Percentiles rank a stretch among this genome's conserved stretches.
Conservation (phyloP, 805 yeast species). For the Torulaspora maleeae region DNA sequence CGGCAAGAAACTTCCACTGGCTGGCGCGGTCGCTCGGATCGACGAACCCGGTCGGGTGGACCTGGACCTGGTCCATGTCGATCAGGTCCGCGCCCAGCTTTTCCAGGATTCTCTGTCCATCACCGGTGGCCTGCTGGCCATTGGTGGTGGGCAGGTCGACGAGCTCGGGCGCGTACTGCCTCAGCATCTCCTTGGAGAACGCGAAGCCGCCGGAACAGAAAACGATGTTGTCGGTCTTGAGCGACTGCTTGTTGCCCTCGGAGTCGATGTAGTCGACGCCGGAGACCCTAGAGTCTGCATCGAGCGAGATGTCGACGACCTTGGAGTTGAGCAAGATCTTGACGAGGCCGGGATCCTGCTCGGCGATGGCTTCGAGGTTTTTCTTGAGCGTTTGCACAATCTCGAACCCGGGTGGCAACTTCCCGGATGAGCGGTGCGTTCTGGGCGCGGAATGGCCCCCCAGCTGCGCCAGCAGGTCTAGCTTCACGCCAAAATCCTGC, state of each 20-base stretch:
- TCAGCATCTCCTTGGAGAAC: slow-evolving; percentile 37
- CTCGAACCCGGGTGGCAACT: slow-evolving; percentile 57
- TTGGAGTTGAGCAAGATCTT: slow-evolving; percentile 40
- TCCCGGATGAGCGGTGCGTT: slow-evolving; percentile 70
- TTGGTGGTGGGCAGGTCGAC: slow-evolving; percentile 50
- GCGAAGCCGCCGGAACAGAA: slow-evolving; percentile 61
- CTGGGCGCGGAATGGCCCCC: slow-evolving; percentile 82
- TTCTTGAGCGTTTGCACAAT: slow-evolving; percentile 46
- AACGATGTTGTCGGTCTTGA: slow-evolving; percentile 38
- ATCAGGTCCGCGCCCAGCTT: slow-evolving; percentile 46
- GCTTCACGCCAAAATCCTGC: slow-evolving; percentile 53
- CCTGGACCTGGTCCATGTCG: slow-evolving; percentile 56
- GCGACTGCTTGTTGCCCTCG: slow-evolving; percentile 23
- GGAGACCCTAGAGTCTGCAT: slow-evolving; percentile 31
- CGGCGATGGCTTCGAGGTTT: slow-evolving; percentile 34
- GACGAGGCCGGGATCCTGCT: slow-evolving; percentile 30
- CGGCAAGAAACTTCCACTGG: slow-evolving; percentile 53
- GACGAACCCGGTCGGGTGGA: slow-evolving; percentile 61
- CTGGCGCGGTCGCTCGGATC: slow-evolving; percentile 39
- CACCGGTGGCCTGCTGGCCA: slow-evolving; percentile 54
- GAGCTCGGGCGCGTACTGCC: slow-evolving; percentile 45
- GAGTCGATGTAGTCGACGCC: slow-evolving; percentile 42
- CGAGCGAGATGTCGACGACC: slow-evolving; percentile 34
- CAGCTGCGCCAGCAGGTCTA: slow-evolving; percentile 64
- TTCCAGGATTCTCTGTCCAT: slow-evolving; percentile 50